Percentiles rank a stretch among this genome's conserved stretches.
Evolutionary conservation across 148 eudicot genomes (phyloP).

Genomic region (Silene uniflora): DNA sequence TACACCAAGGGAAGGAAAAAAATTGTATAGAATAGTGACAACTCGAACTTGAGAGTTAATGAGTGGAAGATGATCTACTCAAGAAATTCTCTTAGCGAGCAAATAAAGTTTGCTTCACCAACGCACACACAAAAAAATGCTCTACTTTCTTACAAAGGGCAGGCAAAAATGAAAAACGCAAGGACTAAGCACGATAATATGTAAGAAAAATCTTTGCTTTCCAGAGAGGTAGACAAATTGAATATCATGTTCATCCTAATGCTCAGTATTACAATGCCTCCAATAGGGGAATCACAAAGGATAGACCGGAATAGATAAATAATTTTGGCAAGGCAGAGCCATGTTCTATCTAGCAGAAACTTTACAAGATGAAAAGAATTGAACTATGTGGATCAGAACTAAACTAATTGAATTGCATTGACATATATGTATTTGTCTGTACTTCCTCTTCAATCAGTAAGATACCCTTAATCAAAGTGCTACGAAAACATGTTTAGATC

Average conservation of each 20-base stretch:
- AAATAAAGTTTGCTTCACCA: not conserved
- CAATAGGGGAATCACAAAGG: not conserved
- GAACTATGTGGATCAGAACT: not conserved
- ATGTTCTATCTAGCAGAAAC: not conserved
- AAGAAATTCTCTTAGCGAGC: not conserved
- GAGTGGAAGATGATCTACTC: constrained; percentile 1
- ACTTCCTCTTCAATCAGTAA: not conserved
- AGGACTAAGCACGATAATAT: not conserved
- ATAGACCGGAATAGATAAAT: not conserved
- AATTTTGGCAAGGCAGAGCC: not conserved
- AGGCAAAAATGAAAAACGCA: not conserved
- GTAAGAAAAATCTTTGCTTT: not conserved
- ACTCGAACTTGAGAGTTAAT: not conserved
- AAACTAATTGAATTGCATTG: not conserved
- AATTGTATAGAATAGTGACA: not conserved
- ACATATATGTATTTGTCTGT: not conserved
- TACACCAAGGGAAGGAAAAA: not conserved
- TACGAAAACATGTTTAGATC: not conserved
- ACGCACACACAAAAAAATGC: not conserved
- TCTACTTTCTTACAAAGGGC: not conserved
- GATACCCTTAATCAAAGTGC: not conserved
- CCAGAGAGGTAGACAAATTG: not conserved
- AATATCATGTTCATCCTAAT: not conserved
- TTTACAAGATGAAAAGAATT: not conserved
- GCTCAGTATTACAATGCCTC: not conserved